Percentiles rank a stretch among this genome's conserved stretches.
phyloP scores from a whole-genome alignment of 2,329 filamentous ascomycete genomes.

The Colletotrichum aenigma region DNA sequence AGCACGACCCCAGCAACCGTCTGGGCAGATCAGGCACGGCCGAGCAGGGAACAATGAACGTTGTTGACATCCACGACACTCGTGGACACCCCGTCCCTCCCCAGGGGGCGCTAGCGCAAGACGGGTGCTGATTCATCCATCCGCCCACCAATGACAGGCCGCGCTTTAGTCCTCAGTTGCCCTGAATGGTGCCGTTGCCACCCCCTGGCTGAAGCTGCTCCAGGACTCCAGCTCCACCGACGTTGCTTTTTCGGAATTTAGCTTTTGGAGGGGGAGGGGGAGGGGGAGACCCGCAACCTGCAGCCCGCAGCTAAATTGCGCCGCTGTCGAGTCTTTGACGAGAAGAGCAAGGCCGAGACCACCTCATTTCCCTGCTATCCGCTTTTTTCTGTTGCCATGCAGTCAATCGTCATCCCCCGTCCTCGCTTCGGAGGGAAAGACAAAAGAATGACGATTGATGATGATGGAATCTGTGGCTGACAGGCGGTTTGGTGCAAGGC shows the following conservation, averaged over 20 bases:
- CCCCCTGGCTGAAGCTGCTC: background rate
- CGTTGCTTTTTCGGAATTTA: slow-evolving; percentile 8
- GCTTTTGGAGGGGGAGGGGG: background rate
- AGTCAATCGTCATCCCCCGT: background rate
- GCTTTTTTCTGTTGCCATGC: background rate
- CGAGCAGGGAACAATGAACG: background rate
- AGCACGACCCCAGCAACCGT: slow-evolving; percentile 8
- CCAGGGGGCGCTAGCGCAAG: background rate
- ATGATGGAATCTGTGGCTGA: background rate
- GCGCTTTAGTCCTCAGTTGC: background rate
- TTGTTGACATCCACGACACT: background rate
- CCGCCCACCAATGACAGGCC: background rate
- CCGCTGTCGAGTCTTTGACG: background rate
- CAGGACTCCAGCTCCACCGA: background rate
- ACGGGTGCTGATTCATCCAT: background rate
- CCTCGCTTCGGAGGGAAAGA: background rate
- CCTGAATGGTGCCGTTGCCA: background rate
- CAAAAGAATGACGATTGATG: background rate
- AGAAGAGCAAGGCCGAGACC: background rate
- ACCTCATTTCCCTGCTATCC: background rate
- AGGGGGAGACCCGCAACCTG: background rate
- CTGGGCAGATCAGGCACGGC: slow-evolving; percentile 14
- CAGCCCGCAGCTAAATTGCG: background rate
- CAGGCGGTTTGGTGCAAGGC: background rate
- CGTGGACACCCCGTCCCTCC: background rate